Evolutionary conservation across 2,329 filamentous ascomycete species (phyloP).

Genomic region (Xylariales sp.): DNA sequence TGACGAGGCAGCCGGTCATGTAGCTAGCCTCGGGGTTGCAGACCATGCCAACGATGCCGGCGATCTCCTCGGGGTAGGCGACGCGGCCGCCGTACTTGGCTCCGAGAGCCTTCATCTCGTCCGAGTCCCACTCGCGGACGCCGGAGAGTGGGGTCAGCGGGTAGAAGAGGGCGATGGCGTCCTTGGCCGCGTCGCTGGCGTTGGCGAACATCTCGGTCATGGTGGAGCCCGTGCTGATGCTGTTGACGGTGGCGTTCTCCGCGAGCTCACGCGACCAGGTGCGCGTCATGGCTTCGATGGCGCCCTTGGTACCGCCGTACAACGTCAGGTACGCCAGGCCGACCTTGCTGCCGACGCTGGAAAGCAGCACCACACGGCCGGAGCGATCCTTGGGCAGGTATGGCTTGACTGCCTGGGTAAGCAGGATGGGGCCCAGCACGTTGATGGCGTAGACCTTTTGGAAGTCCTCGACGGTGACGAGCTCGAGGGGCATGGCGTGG

Average conservation of each 20-base stretch:
- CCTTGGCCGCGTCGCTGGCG: constrained; percentile 46
- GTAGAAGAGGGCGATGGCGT: constrained; percentile 31
- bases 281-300: constrained; percentile 59
- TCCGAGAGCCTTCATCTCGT: constrained; percentile 34
- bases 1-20: constrained; percentile 69
- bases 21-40: constrained; percentile 62
- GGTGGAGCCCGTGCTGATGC: constrained; percentile 47
- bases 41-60: constrained; percentile 67
- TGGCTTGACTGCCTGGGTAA: constrained; percentile 49
- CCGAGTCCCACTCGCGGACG: constrained; percentile 22
- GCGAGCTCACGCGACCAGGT: constrained; percentile 58
- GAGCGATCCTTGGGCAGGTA: constrained; percentile 52
- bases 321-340: constrained; percentile 42
- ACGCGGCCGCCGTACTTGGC: constrained; percentile 44
- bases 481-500: constrained; percentile 39
- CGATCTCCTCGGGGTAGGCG: constrained; percentile 63
- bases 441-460: constrained; percentile 52
- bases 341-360: constrained; percentile 45
- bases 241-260: constrained; percentile 56
- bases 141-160: constrained; percentile 44
- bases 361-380: constrained; percentile 53
- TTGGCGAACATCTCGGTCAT: constrained; percentile 51
- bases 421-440: constrained; percentile 49
- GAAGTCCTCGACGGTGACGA: constrained; percentile 45
- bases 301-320: constrained; percentile 60